phyloP scores from a whole-genome alignment of 441 rosid species.

The Dalechampia spathulata region DNA sequence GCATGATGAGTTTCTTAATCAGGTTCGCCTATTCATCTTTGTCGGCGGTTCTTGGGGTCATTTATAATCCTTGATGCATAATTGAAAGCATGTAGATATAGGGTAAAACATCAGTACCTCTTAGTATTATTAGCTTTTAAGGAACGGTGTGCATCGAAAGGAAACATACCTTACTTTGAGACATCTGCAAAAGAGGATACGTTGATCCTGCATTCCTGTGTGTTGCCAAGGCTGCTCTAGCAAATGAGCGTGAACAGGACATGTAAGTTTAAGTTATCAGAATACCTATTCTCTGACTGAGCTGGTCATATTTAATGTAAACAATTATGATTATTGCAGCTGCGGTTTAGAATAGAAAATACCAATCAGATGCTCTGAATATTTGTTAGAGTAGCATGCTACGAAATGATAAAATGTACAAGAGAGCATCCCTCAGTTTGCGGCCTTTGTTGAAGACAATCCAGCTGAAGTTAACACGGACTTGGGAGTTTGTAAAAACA shows the following conservation, averaged over 20 bases:
- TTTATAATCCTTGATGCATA: not conserved
- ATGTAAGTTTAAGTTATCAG: constrained; percentile 45
- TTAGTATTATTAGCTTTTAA: constrained; percentile 6
- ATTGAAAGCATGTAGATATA: no score
- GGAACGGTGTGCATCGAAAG: constrained; percentile 87
- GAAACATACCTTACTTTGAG: constrained; percentile 83
- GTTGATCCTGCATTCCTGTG: constrained; percentile 76
- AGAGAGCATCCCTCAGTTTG: no score
- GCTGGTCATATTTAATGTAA: no score
- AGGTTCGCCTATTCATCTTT: constrained; percentile 30
- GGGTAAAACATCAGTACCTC: no score
- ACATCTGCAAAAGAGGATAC: constrained; percentile 96
- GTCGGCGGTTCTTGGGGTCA: not conserved
- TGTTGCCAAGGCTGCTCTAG: constrained; percentile 78
- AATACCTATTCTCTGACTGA: not conserved
- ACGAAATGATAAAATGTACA: no score
- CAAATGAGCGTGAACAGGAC: constrained; percentile 78
- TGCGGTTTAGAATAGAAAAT: no score
- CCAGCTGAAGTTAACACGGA: no score
- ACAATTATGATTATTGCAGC: no score
- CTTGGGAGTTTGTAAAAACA: no score
- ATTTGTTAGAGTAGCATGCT: no score
- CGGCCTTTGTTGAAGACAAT: no score
- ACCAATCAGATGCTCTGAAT: no score
- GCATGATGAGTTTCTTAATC: constrained; percentile 93